Evolutionary conservation across 768 basidiomycete species (phyloP).

Genomic region (Pleurotus tuber-regium): DNA sequence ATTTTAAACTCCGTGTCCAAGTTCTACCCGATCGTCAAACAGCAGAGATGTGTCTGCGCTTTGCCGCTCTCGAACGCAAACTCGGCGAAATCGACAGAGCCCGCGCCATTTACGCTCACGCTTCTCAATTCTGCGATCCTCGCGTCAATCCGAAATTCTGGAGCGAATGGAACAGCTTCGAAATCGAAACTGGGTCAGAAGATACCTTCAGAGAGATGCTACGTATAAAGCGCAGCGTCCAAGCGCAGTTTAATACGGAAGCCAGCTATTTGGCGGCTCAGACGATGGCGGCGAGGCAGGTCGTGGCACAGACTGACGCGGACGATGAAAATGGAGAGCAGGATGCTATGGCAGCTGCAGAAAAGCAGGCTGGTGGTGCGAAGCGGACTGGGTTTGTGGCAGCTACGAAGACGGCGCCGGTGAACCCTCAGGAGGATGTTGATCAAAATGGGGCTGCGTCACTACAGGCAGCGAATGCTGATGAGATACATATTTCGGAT

Average conservation of each 20-base stretch:
- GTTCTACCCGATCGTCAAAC: constrained; percentile 91
- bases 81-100: constrained; percentile 99
- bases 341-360: constrained; percentile 89
- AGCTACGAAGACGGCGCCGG: constrained; percentile 54
- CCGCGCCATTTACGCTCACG: constrained; percentile 94
- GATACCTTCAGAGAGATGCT: constrained; percentile 97
- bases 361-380: constrained; percentile 54
- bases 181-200: constrained; percentile 97
- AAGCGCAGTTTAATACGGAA: constrained; percentile 98
- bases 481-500: constrained; percentile 88
- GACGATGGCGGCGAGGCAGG: constrained; percentile 69
- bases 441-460: constrained; percentile 24
- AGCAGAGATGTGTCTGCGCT: constrained; percentile 96
- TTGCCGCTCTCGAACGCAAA: constrained; percentile 94
- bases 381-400: constrained; percentile 78
- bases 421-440: constrained; percentile 35
- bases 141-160: constrained; percentile 90
- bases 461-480: constrained; percentile 50
- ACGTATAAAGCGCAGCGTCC: constrained; percentile 96
- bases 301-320: constrained; percentile 45
- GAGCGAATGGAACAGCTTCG: constrained; percentile 96
- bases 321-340: constrained; percentile 38
- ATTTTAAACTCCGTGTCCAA: constrained; percentile 17
- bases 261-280: constrained; percentile 91
- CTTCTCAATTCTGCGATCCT: constrained; percentile 98